Evolutionary conservation across 2,329 filamentous ascomycete genomes (phyloP).

Genomic region (Colletotrichum trifolii): DNA sequence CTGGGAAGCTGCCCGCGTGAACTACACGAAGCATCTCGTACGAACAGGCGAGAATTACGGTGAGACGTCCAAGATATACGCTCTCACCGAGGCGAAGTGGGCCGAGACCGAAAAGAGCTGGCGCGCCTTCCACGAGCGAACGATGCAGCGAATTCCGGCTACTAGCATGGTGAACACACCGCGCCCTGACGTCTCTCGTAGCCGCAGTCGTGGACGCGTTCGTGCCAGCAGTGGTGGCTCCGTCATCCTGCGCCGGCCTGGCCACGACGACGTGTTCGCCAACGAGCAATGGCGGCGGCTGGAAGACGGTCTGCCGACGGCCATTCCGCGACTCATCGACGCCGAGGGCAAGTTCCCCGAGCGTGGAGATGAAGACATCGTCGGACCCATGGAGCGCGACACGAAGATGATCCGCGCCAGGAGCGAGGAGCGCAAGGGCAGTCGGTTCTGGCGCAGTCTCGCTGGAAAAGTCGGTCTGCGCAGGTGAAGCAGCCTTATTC

Average conservation of each 20-base stretch:
- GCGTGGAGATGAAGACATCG: slow-evolving; percentile 90
- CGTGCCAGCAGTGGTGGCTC: slow-evolving; percentile 55
- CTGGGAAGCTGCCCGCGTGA: slow-evolving; percentile 85
- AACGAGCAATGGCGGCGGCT: slow-evolving; percentile 57
- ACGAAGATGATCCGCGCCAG: slow-evolving; percentile 61
- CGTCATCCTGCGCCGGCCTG: slow-evolving; percentile 45
- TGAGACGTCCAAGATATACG: slow-evolving; percentile 87
- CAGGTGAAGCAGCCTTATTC: slow-evolving; percentile 25
- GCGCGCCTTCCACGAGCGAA: slow-evolving; percentile 75
- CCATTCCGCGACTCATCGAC: slow-evolving; percentile 76
- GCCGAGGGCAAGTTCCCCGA: slow-evolving; percentile 87
- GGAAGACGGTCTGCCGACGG: slow-evolving; percentile 68
- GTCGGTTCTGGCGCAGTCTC: slow-evolving; percentile 61
- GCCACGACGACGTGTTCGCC: slow-evolving; percentile 52
- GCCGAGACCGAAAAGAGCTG: slow-evolving; percentile 79
- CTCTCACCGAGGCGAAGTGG: slow-evolving; percentile 90
- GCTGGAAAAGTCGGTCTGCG: slow-evolving; percentile 56
- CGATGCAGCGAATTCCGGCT: slow-evolving; percentile 64
- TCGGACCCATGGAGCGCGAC: slow-evolving; percentile 85
- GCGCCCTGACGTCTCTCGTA: slow-evolving; percentile 46
- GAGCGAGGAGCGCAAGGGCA: slow-evolving; percentile 56
- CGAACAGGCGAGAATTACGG: slow-evolving; percentile 93
- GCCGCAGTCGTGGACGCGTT: slow-evolving; percentile 53
- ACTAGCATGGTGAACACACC: slow-evolving; percentile 47
- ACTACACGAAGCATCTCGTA: slow-evolving; percentile 90